A percentile compares a stretch with the other conserved stretches of the same genome.
phyloP scores from a whole-genome alignment of 1,284 basidiomycete genomes.

The Gymnopus androsaceus region DNA sequence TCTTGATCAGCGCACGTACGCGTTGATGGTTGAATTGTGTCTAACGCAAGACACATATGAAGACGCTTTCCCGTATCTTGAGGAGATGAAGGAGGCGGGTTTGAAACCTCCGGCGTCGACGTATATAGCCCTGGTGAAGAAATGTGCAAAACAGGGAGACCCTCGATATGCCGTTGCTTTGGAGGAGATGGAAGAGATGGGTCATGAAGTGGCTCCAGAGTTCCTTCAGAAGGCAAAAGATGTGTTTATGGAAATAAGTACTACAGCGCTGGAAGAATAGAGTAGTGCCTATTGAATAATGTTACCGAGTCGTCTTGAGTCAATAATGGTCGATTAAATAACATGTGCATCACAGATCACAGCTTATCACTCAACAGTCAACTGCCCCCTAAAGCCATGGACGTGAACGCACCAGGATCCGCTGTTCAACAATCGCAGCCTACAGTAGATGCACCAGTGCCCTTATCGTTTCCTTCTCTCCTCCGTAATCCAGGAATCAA shows the following conservation, averaged over 20 bases:
- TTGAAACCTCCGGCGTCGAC: slow-evolving; percentile 53
- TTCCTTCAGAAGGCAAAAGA: slow-evolving; percentile 5
- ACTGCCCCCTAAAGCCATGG: too few species aligned
- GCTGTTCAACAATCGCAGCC: neutral
- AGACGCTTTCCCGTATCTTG: slow-evolving; percentile 85
- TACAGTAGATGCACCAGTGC: slow-evolving; percentile 35
- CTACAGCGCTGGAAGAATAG: neutral
- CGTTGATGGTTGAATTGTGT: slow-evolving; percentile 66
- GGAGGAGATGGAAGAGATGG: slow-evolving; percentile 64
- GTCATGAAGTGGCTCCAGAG: slow-evolving; percentile 16
- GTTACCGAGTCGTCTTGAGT: too few species aligned
- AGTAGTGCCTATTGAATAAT: too few species aligned
- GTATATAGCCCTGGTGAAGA: slow-evolving; percentile 66
- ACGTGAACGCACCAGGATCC: neutral
- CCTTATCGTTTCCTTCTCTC: slow-evolving; percentile 70
- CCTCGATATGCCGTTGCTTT: slow-evolving; percentile 65
- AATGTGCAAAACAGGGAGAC: slow-evolving; percentile 61
- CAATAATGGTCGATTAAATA: too few species aligned
- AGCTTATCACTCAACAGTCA: too few species aligned
- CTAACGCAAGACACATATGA: slow-evolving; percentile 76
- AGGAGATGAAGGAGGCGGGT: slow-evolving; percentile 76
- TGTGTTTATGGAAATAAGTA: neutral
- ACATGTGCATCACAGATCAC: too few species aligned
- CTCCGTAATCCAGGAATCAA: slow-evolving; percentile 58
- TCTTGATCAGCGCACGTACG: slow-evolving; percentile 63